Evolutionary conservation across 2,329 filamentous ascomycete genomes (phyloP).

Genomic region (Colletotrichum scovillei): DNA sequence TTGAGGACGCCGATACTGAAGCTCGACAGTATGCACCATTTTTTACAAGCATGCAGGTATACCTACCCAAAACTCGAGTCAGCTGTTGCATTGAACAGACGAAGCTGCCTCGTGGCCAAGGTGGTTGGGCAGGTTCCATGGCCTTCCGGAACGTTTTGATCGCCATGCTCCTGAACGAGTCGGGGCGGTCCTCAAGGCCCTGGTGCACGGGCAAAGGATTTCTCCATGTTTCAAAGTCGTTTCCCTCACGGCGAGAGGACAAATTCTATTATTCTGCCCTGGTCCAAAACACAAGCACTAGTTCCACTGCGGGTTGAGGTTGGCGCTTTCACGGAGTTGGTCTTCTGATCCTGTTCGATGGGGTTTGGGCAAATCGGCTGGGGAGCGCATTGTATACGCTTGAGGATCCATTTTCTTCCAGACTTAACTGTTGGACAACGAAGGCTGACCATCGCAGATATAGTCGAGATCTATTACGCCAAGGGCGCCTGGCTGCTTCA

Average conservation of each 20-base stretch:
- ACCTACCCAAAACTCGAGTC: slow-evolving; percentile 14
- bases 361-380: neutral
- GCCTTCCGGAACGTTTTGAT: slow-evolving; percentile 33
- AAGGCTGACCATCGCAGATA: too few species aligned
- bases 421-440: too few species aligned
- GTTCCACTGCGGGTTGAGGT: neutral
- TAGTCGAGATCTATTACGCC: too few species aligned
- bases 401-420: too few species aligned
- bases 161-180: slow-evolving; percentile 12
- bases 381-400: neutral
- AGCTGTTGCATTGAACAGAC: slow-evolving; percentile 24
- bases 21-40: neutral
- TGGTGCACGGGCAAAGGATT: slow-evolving; percentile 5
- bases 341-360: neutral
- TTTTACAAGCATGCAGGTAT: neutral
- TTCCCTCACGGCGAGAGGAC: slow-evolving; percentile 12
- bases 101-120: slow-evolving; percentile 1
- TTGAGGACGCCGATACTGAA: too few species aligned
- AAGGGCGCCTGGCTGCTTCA: too few species aligned
- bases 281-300: neutral
- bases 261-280: neutral
- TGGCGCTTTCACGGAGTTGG: neutral
- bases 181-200: neutral
- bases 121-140: slow-evolving; percentile 15
- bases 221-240: slow-evolving; percentile 26